phyloP scores from a whole-genome alignment of 495 filamentous ascomycete species.

The Penicillium cataractarum region DNA sequence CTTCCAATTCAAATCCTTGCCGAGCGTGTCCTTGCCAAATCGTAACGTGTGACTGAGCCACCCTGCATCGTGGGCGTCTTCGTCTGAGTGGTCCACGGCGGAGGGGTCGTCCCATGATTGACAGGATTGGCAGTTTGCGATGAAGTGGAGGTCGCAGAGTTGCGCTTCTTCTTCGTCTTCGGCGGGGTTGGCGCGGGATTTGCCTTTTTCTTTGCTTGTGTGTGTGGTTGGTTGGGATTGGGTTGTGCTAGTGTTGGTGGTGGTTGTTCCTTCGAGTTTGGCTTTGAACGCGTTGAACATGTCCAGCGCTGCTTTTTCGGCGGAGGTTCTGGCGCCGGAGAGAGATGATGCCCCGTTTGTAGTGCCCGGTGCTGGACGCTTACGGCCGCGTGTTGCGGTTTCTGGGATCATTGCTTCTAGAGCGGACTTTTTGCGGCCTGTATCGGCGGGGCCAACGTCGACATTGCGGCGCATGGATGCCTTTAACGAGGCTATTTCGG shows the following conservation, averaged over 20 bases:
- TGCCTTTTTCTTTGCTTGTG: not conserved
- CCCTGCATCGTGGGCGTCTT: slow-evolving; percentile 62
- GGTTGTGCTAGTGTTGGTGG: slow-evolving; percentile 35
- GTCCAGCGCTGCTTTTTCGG: slow-evolving; percentile 66
- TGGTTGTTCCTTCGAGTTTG: slow-evolving; percentile 68
- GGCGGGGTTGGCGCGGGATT: slow-evolving; percentile 23
- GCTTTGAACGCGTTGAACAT: slow-evolving; percentile 76
- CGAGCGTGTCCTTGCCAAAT: slow-evolving; percentile 86
- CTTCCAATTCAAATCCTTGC: slow-evolving; percentile 91
- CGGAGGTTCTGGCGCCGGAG: slow-evolving; percentile 36
- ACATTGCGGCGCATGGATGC: slow-evolving; percentile 87
- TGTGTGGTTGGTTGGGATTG: not conserved
- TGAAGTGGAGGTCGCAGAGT: slow-evolving; percentile 90
- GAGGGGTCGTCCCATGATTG: slow-evolving; percentile 63
- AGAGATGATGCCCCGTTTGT: slow-evolving; percentile 31
- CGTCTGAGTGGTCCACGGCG: slow-evolving; percentile 32
- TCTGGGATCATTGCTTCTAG: slow-evolving; percentile 83
- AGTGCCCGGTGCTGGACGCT: slow-evolving; percentile 62
- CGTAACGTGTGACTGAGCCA: slow-evolving; percentile 76
- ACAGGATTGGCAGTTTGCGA: slow-evolving; percentile 91
- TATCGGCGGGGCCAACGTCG: slow-evolving; percentile 57
- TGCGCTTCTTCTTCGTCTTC: slow-evolving; percentile 69
- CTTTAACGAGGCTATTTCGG: slow-evolving; percentile 87
- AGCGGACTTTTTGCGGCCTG: slow-evolving; percentile 63
- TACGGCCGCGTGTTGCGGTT: slow-evolving; percentile 78